phyloP scores from a whole-genome alignment of 495 filamentous ascomycete species.

The Aspergillus conjunctus region DNA sequence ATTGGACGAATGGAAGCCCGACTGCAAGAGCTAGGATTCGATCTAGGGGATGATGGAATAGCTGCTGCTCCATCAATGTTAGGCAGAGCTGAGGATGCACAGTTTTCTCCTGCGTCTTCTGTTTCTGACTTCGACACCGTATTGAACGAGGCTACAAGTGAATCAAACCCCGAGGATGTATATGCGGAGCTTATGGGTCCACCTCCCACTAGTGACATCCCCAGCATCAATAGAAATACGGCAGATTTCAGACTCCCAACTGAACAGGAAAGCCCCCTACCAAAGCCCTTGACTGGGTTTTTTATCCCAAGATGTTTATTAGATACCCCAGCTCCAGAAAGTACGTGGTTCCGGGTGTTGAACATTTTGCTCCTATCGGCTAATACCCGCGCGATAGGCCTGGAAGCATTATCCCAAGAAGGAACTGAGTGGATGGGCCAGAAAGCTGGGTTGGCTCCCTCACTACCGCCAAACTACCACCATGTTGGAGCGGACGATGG shows the following conservation, averaged over 20 bases:
- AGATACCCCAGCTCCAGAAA: conserved; percentile 7
- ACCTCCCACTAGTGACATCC: not conserved
- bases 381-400: conserved; percentile 13
- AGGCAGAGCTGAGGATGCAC: not conserved
- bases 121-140: not conserved
- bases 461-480: not conserved
- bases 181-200: not conserved
- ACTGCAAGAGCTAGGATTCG: conserved; percentile 11
- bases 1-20: conserved; percentile 15
- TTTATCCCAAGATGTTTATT: conserved; percentile 21
- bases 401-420: conserved; percentile 18
- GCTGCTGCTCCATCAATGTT: not conserved
- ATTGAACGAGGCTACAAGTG: not conserved
- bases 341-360: conserved; percentile 3
- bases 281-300: conserved; percentile 9
- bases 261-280: not conserved
- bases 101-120: conserved; percentile 1
- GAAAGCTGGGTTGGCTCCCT: conserved; percentile 14
- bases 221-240: not conserved
- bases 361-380: not conserved
- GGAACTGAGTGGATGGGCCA: conserved; percentile 24
- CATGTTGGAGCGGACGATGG: not conserved
- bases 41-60: not conserved
- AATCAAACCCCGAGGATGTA: not conserved
- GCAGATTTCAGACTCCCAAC: no score